Conservation (phyloP, 176 grass and related monocot species). For the Hordeum vulgare region MorexV3_pseudomolecules_assembly NC_058520.1:458090626-458091125, state of each 20-base stretch:
- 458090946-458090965: constrained; percentile 12
- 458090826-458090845: constrained; percentile 2
- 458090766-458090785: background rate
- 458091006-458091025: constrained; percentile 89
- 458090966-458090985: constrained; percentile 43
- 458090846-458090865: constrained; percentile 4
- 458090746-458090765: background rate
- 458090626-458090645: constrained; percentile 6
- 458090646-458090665: background rate
- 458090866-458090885: constrained; percentile 4
- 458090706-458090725: background rate
- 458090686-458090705: background rate
- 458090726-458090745: constrained; percentile 7
- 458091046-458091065: constrained; percentile 95
- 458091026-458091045: constrained; percentile 68
- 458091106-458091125: constrained; percentile 98
- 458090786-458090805: background rate
- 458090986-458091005: constrained; percentile 94
- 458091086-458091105: constrained; percentile 98
- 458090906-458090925: constrained; percentile 9
- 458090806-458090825: background rate
- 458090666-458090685: background rate
- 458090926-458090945: constrained; percentile 3
- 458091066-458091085: constrained; percentile 91
- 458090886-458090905: background rate